These are phyloP conservation scores for Boechera divaricarpa DNA, from an alignment of 345 rosid genomes.

Conservation along the genomic window DNA sequence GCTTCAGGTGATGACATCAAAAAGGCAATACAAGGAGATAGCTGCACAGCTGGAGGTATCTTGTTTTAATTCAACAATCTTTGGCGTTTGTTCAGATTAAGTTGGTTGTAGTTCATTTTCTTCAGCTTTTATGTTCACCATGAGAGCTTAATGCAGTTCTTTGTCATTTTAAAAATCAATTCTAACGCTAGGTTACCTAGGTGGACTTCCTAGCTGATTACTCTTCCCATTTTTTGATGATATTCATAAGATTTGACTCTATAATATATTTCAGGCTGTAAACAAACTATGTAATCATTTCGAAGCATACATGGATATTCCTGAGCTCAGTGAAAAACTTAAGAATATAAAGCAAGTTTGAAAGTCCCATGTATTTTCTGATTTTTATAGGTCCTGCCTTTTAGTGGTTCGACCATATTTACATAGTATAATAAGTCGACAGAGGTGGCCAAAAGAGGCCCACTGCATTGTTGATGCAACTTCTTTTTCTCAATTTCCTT, in stretches of 20 bases:
- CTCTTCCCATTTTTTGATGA: neutral
- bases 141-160: neutral
- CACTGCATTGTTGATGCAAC: conserved; percentile 11
- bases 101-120: neutral
- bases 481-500: conserved; percentile 10
- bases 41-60: conserved; percentile 94
- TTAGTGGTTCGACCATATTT: no score
- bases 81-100: neutral
- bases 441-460: no score
- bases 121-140: conserved; percentile 10
- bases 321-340: conserved; percentile 33
- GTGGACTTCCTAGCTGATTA: conserved; percentile 3
- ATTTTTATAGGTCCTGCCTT: neutral
- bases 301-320: conserved; percentile 59
- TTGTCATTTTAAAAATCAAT: conserved; percentile 23
- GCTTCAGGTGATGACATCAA: conserved; percentile 94
- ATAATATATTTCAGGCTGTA: neutral
- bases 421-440: no score
- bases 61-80: conserved; percentile 12
- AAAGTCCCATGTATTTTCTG: neutral
- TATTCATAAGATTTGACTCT: neutral
- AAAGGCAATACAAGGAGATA: conserved; percentile 90
- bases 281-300: neutral
- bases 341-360: neutral
- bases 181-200: neutral